Evolutionary conservation across 1,284 basidiomycete species (phyloP).

Genomic region (Phylloboletellus chloephorus): DNA sequence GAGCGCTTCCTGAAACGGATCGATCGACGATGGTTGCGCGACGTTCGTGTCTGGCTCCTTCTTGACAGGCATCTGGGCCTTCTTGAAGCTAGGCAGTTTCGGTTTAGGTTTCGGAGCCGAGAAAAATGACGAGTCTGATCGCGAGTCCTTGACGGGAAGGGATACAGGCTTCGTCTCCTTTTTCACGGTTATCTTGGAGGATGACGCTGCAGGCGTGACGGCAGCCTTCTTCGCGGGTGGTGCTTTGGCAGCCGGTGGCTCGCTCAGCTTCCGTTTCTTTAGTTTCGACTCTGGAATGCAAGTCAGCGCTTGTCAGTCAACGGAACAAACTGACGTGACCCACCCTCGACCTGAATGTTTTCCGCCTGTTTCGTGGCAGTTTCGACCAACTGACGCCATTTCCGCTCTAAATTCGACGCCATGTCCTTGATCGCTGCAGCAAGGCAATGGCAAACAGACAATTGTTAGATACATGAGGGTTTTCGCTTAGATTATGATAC

Average conservation of each 20-base stretch:
- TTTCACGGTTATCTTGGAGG: constrained; percentile 34
- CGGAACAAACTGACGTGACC: constrained; percentile 51
- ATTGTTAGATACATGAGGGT: constrained; percentile 68
- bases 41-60: constrained; percentile 53
- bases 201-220: constrained; percentile 37
- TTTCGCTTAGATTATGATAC: constrained; percentile 35
- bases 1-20: constrained; percentile 76
- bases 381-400: constrained; percentile 64
- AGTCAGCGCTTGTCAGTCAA: constrained; percentile 25
- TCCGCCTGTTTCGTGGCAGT: constrained; percentile 41
- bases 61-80: constrained; percentile 49
- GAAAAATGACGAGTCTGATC: constrained; percentile 80
- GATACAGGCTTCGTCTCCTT: constrained; percentile 41
- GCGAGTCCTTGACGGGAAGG: constrained; percentile 61
- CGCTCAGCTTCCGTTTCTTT: constrained; percentile 68
- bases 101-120: constrained; percentile 77
- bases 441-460: constrained; percentile 36
- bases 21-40: constrained; percentile 69
- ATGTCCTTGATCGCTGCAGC: constrained; percentile 82
- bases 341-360: constrained; percentile 57
- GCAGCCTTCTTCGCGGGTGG: constrained; percentile 62
- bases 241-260: constrained; percentile 42
- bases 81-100: constrained; percentile 76
- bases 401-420: constrained; percentile 76
- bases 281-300: constrained; percentile 45